These are phyloP conservation scores for Candida stauntonica DNA, from an alignment of 805 yeast genomes.

Conservation along the genomic window DNA sequence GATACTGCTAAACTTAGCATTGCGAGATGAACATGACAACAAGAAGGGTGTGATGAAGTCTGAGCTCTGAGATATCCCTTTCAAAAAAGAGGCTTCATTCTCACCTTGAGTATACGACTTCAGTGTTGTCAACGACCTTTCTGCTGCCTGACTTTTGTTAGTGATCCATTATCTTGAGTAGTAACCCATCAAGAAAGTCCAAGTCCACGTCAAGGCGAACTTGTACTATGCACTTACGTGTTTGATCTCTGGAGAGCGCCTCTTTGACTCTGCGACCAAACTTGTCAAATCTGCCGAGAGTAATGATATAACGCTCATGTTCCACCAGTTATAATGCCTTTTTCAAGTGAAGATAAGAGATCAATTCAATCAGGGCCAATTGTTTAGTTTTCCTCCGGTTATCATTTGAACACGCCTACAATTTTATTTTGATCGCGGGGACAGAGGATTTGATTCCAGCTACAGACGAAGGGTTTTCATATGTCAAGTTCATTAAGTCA, in stretches of 20 bases:
- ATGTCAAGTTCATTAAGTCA: no score
- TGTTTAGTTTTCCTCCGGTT: no score
- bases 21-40: constrained; percentile 67
- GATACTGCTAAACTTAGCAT: constrained; percentile 65
- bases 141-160: constrained; percentile 32
- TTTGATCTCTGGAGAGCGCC: constrained; percentile 66
- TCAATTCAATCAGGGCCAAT: no score
- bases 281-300: constrained; percentile 54
- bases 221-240: constrained; percentile 40
- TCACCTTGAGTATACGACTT: constrained; percentile 31
- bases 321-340: no score
- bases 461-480: no score
- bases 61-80: constrained; percentile 39
- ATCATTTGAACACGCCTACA: neutral
- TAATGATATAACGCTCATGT: constrained; percentile 44
- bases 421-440: no score
- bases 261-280: constrained; percentile 63
- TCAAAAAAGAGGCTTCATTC: constrained; percentile 28
- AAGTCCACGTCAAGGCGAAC: no score
- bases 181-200: no score
- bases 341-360: no score
- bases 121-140: constrained; percentile 44
- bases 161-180: no score
- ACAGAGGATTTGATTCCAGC: no score
- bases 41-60: constrained; percentile 66